Conservation (phyloP, 1,284 basidiomycete genomes). For the Mycena citricolor region DNA sequence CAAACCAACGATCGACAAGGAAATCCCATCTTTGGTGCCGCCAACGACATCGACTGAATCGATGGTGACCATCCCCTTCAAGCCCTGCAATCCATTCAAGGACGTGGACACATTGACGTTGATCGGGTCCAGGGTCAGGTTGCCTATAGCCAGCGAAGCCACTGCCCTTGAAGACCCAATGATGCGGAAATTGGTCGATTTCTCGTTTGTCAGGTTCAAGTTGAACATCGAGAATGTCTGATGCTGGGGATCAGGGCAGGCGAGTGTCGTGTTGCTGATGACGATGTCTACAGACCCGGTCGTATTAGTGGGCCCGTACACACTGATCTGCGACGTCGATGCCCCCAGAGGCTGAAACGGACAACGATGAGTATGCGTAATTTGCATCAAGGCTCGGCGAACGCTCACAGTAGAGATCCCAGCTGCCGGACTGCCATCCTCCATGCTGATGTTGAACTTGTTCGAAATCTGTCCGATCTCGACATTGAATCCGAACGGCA, state of each 20-base stretch:
- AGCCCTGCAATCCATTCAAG: constrained; percentile 62
- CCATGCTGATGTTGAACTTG: constrained; percentile 56
- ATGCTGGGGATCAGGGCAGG: constrained; percentile 50
- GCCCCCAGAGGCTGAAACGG: constrained; percentile 54
- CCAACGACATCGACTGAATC: constrained; percentile 68
- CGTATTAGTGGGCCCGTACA: constrained; percentile 56
- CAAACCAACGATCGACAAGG: constrained; percentile 57
- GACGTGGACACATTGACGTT: constrained; percentile 73
- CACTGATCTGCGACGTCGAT: constrained; percentile 54
- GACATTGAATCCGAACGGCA: constrained; percentile 78
- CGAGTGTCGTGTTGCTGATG: constrained; percentile 56
- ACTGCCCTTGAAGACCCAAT: constrained; percentile 65
- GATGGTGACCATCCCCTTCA: constrained; percentile 61
- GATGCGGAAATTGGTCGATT: constrained; percentile 53
- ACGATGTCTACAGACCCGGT: constrained; percentile 67
- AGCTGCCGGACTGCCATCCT: constrained; percentile 50
- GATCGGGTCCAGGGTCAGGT: constrained; percentile 72
- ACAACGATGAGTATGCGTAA: neutral
- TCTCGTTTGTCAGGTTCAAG: constrained; percentile 23
- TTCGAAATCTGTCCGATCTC: constrained; percentile 69
- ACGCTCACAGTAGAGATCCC: constrained; percentile 51
- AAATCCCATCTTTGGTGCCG: constrained; percentile 62
- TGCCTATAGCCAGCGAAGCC: constrained; percentile 67
- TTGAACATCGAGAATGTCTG: constrained; percentile 58
- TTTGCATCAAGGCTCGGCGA: too few relatives aligned